Evolutionary conservation across 1,284 basidiomycete genomes (phyloP).

Genomic region (Rugosomyces carneus): DNA sequence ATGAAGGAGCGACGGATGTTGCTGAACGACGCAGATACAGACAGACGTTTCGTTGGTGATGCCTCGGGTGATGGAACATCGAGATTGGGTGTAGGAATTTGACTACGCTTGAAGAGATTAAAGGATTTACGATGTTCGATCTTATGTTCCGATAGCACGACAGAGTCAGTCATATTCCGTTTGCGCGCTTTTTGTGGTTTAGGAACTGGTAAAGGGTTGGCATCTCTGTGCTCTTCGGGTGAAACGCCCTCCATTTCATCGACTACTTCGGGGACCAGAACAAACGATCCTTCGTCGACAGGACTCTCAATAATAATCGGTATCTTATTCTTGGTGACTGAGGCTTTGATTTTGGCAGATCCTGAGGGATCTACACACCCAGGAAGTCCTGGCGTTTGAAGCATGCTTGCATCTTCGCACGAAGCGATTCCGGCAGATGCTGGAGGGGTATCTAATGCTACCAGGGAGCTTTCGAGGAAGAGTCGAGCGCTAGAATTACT

Average conservation of each 20-base stretch:
- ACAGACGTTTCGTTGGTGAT: conserved; percentile 16
- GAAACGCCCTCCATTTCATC: background rate
- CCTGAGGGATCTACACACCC: background rate
- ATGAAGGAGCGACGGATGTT: conserved; percentile 35
- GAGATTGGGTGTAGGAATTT: conserved; percentile 8
- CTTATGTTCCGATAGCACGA: background rate
- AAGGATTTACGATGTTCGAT: conserved; percentile 21
- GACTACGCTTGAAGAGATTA: conserved; percentile 27
- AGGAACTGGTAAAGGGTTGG: background rate
- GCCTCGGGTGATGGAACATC: conserved; percentile 1
- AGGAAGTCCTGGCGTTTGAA: background rate
- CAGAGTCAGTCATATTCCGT: conserved; percentile 9
- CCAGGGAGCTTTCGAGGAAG: background rate
- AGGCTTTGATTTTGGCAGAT: background rate
- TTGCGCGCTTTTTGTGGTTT: background rate
- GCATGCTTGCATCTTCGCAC: background rate
- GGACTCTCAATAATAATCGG: conserved; percentile 28
- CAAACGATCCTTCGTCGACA: conserved; percentile 18
- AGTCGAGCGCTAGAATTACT: background rate
- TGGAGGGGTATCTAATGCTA: conserved; percentile 7
- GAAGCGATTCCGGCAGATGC: background rate
- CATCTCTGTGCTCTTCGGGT: background rate
- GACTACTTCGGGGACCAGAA: background rate
- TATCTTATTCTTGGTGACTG: conserved; percentile 16
- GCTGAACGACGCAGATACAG: conserved; percentile 26